Evolutionary conservation across 768 basidiomycete genomes (phyloP).

Genomic region (Amanita brunnescens): DNA sequence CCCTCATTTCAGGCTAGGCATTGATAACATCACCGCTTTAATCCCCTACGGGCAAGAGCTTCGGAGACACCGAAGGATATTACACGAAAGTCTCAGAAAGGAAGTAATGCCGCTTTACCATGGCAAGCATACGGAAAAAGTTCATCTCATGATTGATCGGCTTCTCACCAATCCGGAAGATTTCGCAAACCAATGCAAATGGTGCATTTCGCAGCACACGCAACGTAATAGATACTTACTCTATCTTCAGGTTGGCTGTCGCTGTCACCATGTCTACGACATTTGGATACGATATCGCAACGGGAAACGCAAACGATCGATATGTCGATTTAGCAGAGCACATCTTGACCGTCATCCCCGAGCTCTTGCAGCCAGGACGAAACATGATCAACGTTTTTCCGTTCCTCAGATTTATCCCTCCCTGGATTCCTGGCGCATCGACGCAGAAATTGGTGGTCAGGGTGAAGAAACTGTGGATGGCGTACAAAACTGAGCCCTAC

Average conservation of each 20-base stretch:
- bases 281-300: neutral
- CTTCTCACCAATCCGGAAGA: neutral
- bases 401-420: constrained; percentile 1
- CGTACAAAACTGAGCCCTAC: neutral
- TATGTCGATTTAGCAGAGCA: neutral
- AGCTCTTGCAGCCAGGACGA: neutral
- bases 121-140: neutral
- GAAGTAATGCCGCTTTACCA: neutral
- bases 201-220: neutral
- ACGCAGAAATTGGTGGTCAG: neutral
- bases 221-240: neutral
- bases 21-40: neutral
- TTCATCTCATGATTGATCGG: neutral
- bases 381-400: neutral
- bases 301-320: neutral
- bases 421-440: neutral
- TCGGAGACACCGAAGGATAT: neutral
- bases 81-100: constrained; percentile 1
- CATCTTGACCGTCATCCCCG: neutral
- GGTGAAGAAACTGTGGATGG: neutral
- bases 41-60: neutral
- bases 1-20: neutral
- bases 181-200: neutral
- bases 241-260: neutral
- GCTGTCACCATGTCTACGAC: constrained; percentile 1